Conservation (phyloP, 768 basidiomycete genomes). For the Rhodocollybia butyracea region DNA sequence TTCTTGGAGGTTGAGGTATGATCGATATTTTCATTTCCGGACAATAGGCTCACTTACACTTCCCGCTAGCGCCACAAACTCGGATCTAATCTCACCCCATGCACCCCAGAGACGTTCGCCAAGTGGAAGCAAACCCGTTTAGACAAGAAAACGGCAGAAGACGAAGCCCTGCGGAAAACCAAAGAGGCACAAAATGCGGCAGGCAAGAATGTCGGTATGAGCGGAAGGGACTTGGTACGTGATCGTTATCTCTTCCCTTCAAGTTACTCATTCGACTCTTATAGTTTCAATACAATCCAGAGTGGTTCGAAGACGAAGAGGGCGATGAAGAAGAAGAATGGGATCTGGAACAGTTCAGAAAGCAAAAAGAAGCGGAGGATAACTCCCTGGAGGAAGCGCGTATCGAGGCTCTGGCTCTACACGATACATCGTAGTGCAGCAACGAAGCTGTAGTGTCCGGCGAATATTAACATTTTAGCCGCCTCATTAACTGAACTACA, state of each 20-base stretch:
- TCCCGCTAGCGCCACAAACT: slow-evolving; percentile 84
- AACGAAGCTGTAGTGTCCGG: too few relatives aligned
- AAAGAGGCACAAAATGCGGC: slow-evolving; percentile 81
- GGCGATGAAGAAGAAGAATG: slow-evolving; percentile 57
- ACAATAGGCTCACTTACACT: neutral
- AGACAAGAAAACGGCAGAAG: slow-evolving; percentile 93
- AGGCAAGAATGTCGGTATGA: slow-evolving; percentile 92
- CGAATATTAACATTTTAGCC: too few relatives aligned
- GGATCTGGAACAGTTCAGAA: slow-evolving; percentile 60
- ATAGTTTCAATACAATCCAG: slow-evolving; percentile 93
- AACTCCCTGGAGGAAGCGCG: slow-evolving; percentile 48
- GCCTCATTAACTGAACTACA: too few relatives aligned
- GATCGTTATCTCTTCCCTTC: slow-evolving; percentile 7
- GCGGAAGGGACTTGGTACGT: slow-evolving; percentile 88
- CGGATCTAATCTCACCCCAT: slow-evolving; percentile 85
- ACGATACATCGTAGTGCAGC: slow-evolving; percentile 27
- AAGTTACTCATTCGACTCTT: neutral
- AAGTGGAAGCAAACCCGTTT: slow-evolving; percentile 93
- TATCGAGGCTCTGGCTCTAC: slow-evolving; percentile 42
- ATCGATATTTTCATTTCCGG: neutral
- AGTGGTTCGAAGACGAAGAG: slow-evolving; percentile 75
- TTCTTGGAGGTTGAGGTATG: slow-evolving; percentile 94
- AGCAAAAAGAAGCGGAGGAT: slow-evolving; percentile 60
- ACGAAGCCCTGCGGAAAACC: slow-evolving; percentile 74
- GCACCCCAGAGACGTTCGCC: slow-evolving; percentile 88